A percentile compares a stretch with the other conserved stretches of the same genome.
phyloP scores from a whole-genome alignment of 768 basidiomycete genomes.

The Tylopilus plumbeoviolaceoides region DNA sequence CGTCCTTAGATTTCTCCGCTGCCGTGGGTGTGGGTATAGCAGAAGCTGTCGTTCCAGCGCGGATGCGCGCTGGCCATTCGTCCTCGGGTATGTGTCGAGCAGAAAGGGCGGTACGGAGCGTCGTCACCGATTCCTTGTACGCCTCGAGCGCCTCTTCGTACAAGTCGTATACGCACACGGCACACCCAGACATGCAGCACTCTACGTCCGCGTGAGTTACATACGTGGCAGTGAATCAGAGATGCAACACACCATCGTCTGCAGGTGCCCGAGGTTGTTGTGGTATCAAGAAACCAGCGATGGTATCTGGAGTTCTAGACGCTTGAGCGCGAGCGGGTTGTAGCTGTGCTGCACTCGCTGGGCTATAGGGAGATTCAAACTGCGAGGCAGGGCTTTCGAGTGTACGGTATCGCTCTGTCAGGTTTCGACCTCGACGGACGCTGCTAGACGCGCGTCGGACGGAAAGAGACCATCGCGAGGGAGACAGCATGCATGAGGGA shows the following conservation, averaged over 20 bases:
- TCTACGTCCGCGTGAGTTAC: constrained; percentile 41
- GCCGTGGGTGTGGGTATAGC: not conserved
- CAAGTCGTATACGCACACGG: constrained; percentile 86
- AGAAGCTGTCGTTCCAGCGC: constrained; percentile 7
- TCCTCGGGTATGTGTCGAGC: constrained; percentile 45
- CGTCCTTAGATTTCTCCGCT: constrained; percentile 23
- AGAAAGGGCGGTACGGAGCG: constrained; percentile 46
- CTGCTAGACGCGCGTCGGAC: constrained; percentile 8
- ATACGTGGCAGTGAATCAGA: too few relatives aligned
- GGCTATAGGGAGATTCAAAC: constrained; percentile 16
- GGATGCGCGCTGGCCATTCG: constrained; percentile 64
- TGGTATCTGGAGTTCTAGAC: constrained; percentile 6
- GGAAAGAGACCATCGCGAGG: not conserved
- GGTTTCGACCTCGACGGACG: constrained; percentile 49
- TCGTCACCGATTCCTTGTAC: constrained; percentile 53
- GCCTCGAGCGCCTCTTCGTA: constrained; percentile 69
- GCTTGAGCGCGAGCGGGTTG: not conserved
- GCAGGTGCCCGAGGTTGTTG: constrained; percentile 57
- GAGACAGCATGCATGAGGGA: not conserved
- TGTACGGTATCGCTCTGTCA: constrained; percentile 50
- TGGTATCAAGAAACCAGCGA: constrained; percentile 44
- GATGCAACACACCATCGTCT: constrained; percentile 42
- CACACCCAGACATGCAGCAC: constrained; percentile 95
- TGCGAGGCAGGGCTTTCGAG: constrained; percentile 49
- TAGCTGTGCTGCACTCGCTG: constrained; percentile 3